Evolutionary conservation across 176 grass and related monocot species (phyloP).

Genomic region (Pontederia crassipes): DNA sequence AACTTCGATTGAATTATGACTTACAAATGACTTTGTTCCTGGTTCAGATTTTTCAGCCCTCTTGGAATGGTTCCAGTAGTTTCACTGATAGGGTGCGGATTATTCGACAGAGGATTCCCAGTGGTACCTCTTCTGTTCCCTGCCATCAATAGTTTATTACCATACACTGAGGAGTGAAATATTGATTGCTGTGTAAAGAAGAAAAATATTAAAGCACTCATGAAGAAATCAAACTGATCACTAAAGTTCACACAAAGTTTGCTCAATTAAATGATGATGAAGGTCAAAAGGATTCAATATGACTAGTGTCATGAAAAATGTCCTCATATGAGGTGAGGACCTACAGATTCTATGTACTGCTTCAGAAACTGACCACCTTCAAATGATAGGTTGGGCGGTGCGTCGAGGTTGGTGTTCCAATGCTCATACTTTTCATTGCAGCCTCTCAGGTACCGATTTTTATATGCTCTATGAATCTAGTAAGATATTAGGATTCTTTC

Average conservation of each 20-base stretch:
- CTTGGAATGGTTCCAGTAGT: slow-evolving; percentile 80
- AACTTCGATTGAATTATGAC: no score
- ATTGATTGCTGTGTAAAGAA: no score
- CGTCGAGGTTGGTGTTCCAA: slow-evolving; percentile 73
- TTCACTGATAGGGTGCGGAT: slow-evolving; percentile 76
- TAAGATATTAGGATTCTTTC: slow-evolving; percentile 2
- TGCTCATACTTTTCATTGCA: slow-evolving; percentile 63
- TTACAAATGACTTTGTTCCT: slow-evolving; percentile 9
- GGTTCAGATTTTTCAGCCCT: slow-evolving; percentile 84
- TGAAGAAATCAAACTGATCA: no score
- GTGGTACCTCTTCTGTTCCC: slow-evolving; percentile 49
- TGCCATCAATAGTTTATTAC: no score
- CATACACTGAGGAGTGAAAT: no score
- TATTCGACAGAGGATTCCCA: slow-evolving; percentile 90
- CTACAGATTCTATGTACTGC: background rate
- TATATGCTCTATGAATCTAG: background rate
- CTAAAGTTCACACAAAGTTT: no score
- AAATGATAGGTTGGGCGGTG: slow-evolving; percentile 67
- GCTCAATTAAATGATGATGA: no score
- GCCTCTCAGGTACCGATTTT: slow-evolving; percentile 6
- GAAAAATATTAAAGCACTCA: no score
- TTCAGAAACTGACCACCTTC: no score
- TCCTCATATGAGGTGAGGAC: no score
- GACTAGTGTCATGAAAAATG: no score
- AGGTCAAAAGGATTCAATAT: no score